Evolutionary conservation across 129 eudicot genomes (phyloP).

Genomic region (Gnaphalium uliginosum): DNA sequence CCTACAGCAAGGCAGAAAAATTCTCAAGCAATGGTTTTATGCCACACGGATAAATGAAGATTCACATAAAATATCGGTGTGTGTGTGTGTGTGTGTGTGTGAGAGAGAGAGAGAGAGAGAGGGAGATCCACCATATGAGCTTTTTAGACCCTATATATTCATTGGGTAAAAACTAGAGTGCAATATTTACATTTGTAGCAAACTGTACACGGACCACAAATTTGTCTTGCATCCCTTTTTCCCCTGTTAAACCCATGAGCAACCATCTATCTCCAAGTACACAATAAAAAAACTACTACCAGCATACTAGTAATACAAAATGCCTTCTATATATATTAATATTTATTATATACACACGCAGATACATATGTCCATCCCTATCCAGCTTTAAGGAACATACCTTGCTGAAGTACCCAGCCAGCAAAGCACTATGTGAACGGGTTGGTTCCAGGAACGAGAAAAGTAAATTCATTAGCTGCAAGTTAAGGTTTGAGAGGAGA

Average conservation of each 20-base stretch:
- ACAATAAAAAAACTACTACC: neutral
- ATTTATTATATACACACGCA: neutral
- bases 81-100: neutral
- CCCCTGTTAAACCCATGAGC: neutral
- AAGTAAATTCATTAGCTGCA: conserved; percentile 86
- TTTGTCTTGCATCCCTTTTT: neutral
- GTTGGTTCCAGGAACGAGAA: conserved; percentile 92
- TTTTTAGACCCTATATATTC: neutral
- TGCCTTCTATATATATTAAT: neutral
- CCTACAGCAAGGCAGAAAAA: conserved; percentile 36
- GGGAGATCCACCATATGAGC: neutral
- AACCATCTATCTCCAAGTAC: neutral
- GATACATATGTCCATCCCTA: neutral
- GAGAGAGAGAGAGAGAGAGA: neutral
- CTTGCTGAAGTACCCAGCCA: conserved; percentile 97
- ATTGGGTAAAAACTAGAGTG: neutral
- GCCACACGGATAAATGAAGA: neutral
- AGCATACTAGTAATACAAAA: neutral
- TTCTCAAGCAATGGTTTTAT: conserved; percentile 21
- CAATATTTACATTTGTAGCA: neutral
- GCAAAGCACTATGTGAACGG: conserved; percentile 75
- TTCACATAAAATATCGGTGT: neutral
- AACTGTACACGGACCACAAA: neutral
- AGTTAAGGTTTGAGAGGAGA: neutral
- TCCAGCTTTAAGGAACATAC: conserved; percentile 32